A percentile compares a stretch with the other conserved stretches of the same genome.
Evolutionary conservation across 768 basidiomycete species (phyloP).

Genomic region (Mycena epipterygia): DNA sequence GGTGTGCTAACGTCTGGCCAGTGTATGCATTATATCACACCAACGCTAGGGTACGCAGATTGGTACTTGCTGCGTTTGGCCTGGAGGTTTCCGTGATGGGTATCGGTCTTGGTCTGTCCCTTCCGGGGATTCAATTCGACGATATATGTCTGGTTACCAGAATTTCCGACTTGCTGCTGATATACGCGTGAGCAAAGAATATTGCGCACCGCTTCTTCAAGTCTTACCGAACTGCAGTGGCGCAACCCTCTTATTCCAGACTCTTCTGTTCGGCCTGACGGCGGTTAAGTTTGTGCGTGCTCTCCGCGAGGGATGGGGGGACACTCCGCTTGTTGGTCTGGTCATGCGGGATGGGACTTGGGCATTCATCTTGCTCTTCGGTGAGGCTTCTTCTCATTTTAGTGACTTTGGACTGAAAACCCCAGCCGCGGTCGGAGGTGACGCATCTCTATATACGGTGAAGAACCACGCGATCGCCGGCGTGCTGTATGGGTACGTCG

Average conservation of each 20-base stretch:
- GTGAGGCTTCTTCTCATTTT: constrained; percentile 40
- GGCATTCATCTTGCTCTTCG: constrained; percentile 56
- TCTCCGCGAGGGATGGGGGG: constrained; percentile 54
- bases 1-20: constrained; percentile 41
- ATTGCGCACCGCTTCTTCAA: background rate
- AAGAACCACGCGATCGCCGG: constrained; percentile 23
- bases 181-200: constrained; percentile 47
- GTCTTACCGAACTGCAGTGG: constrained; percentile 37
- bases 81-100: constrained; percentile 49
- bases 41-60: constrained; percentile 42
- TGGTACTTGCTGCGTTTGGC: constrained; percentile 43
- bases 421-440: constrained; percentile 20
- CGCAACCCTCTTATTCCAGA: constrained; percentile 52
- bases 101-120: constrained; percentile 44
- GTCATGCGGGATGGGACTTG: constrained; percentile 62
- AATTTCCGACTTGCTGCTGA: constrained; percentile 44
- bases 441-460: constrained; percentile 24
- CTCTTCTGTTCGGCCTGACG: constrained; percentile 55
- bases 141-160: constrained; percentile 48
- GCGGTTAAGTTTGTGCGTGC: constrained; percentile 51
- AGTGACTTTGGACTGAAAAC: background rate
- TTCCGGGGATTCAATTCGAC: constrained; percentile 50
- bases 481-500: constrained; percentile 29
- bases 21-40: constrained; percentile 59
- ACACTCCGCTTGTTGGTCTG: constrained; percentile 54